Evolutionary conservation across 176 grass and related monocot species (phyloP).

Genomic region (Olyra latifolia): DNA sequence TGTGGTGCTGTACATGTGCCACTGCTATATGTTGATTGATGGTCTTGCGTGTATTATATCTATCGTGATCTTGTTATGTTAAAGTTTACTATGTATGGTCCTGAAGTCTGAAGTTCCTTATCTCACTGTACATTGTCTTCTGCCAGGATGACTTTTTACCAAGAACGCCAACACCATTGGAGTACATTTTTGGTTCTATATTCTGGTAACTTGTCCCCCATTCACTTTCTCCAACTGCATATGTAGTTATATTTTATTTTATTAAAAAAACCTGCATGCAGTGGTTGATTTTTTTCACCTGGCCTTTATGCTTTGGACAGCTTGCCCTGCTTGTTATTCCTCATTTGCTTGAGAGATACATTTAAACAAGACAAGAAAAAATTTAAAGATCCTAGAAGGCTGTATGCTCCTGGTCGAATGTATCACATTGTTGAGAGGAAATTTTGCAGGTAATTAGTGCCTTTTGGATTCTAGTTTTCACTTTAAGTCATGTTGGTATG

Average conservation of each 20-base stretch:
- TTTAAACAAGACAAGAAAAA: slow-evolving; percentile 93
- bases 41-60: neutral
- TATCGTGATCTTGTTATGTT: neutral
- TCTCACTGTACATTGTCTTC: neutral
- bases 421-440: slow-evolving; percentile 99
- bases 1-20: neutral
- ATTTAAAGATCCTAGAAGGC: slow-evolving; percentile 76
- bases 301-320: slow-evolving; percentile 78
- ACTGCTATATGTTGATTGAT: slow-evolving; percentile 34
- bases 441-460: slow-evolving; percentile 74
- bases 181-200: slow-evolving; percentile 91
- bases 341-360: slow-evolving; percentile 96
- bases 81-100: neutral
- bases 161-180: slow-evolving; percentile 89
- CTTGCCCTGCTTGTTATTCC: slow-evolving; percentile 90
- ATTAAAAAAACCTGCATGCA: slow-evolving; percentile 2
- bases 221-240: slow-evolving; percentile 31
- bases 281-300: slow-evolving; percentile 46
- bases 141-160: slow-evolving; percentile 98
- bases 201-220: slow-evolving; percentile 61
- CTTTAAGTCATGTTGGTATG: neutral
- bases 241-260: neutral
- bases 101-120: neutral
- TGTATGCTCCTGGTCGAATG: slow-evolving; percentile 95
- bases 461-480: slow-evolving; percentile 14